Evolutionary conservation across 2,329 filamentous ascomycete species (phyloP).

Genomic region (Aspergillus clavatus): DNA sequence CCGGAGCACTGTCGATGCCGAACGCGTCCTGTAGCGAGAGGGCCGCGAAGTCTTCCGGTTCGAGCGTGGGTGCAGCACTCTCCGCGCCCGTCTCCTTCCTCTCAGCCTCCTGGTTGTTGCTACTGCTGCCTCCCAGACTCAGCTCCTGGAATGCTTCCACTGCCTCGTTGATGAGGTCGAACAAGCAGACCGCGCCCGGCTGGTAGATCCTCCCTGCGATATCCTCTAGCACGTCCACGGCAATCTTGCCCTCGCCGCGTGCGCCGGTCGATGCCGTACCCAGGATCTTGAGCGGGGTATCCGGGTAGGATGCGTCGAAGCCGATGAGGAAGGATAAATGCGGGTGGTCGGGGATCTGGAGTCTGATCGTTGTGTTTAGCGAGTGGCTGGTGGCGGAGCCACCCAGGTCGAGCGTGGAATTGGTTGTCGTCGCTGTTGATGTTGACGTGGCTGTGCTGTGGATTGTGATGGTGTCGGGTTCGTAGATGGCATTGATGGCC

Average conservation of each 20-base stretch:
- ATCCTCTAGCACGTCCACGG: constrained; percentile 64
- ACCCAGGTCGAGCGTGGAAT: constrained; percentile 26
- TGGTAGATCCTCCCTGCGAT: constrained; percentile 65
- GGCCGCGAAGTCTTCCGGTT: constrained; percentile 21
- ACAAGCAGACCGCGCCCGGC: constrained; percentile 76
- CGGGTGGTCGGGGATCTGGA: constrained; percentile 61
- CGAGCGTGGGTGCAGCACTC: constrained; percentile 7
- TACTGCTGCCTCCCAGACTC: constrained; percentile 30
- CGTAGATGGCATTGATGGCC: constrained; percentile 55
- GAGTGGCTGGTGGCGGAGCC: constrained; percentile 11
- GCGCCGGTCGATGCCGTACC: constrained; percentile 73
- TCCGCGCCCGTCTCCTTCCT: constrained; percentile 14
- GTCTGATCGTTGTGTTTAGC: constrained; percentile 43
- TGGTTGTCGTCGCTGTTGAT: constrained; percentile 18
- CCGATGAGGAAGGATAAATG: constrained; percentile 49
- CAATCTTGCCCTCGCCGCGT: constrained; percentile 66
- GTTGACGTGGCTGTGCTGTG: constrained; percentile 19
- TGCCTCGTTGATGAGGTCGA: constrained; percentile 74
- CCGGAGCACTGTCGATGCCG: constrained; percentile 41
- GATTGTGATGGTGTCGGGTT: constrained; percentile 56
- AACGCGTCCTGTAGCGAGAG: constrained; percentile 26
- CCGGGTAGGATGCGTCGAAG: constrained; percentile 72
- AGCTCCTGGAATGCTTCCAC: constrained; percentile 52
- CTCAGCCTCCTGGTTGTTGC: constrained; percentile 15
- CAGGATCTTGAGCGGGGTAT: constrained; percentile 65